Evolutionary conservation across 2,329 filamentous ascomycete species (phyloP).

Genomic region (Aspergillus phoenicis): DNA sequence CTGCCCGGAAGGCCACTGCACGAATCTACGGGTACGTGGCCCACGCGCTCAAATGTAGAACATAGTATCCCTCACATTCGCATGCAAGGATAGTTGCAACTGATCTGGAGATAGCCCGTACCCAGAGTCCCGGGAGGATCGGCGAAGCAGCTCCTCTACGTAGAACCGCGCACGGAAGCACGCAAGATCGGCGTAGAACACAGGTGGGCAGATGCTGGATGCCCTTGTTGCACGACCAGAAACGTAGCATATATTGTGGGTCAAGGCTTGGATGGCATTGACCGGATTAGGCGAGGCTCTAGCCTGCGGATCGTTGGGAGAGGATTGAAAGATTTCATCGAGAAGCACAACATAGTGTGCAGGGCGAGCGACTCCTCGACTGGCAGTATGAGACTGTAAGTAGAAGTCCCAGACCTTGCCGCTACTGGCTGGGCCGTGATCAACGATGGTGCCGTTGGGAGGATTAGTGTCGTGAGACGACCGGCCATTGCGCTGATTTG

Average conservation of each 20-base stretch:
- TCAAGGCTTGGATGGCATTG: slow-evolving; percentile 63
- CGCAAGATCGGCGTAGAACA: slow-evolving; percentile 86
- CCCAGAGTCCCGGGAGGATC: background rate
- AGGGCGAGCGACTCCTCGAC: slow-evolving; percentile 79
- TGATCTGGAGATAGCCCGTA: background rate
- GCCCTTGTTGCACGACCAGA: slow-evolving; percentile 87
- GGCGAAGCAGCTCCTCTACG: background rate
- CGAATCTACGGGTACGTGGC: too few relatives aligned
- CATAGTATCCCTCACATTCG: slow-evolving; percentile 8
- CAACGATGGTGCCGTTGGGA: slow-evolving; percentile 74
- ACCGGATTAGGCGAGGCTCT: background rate
- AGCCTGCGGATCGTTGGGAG: background rate
- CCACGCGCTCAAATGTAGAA: slow-evolving; percentile 7
- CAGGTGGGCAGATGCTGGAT: slow-evolving; percentile 82
- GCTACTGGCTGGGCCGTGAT: slow-evolving; percentile 71
- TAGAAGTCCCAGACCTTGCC: slow-evolving; percentile 79
- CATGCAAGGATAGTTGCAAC: background rate
- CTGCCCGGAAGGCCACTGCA: background rate
- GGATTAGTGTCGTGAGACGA: slow-evolving; percentile 60
- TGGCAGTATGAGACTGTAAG: slow-evolving; percentile 73
- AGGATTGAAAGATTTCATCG: slow-evolving; percentile 63
- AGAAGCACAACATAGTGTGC: slow-evolving; percentile 76
- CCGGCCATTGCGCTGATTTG: slow-evolving; percentile 43
- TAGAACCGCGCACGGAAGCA: slow-evolving; percentile 77
- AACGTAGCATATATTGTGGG: slow-evolving; percentile 78